Conservation (phyloP, 2,329 filamentous ascomycete genomes). For the Pestalotiopsis sp. region DNA sequence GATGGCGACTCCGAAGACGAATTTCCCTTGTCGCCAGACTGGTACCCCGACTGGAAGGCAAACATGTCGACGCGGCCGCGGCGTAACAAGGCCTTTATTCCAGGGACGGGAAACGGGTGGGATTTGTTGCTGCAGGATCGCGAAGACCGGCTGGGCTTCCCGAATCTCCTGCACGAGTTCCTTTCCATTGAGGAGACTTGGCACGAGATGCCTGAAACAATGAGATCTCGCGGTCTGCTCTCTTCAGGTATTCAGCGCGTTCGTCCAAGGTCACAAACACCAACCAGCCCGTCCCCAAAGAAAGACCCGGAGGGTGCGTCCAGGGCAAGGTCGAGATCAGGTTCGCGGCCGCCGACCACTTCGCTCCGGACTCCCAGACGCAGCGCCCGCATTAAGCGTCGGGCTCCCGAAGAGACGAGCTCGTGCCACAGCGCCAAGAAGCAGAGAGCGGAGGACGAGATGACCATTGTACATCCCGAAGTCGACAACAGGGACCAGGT, state of each 20-base stretch:
- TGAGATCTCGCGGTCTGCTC: neutral
- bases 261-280: neutral
- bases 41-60: no score
- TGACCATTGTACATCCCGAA: neutral
- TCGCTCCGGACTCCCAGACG: neutral
- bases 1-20: neutral
- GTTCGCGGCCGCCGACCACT: neutral
- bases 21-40: no score
- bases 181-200: neutral
- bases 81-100: neutral
- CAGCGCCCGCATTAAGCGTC: neutral
- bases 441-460: neutral
- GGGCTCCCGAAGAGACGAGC: neutral
- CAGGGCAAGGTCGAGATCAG: neutral
- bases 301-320: neutral
- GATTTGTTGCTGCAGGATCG: neutral
- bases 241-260: neutral
- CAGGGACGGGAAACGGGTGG: neutral
- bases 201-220: conserved; percentile 1
- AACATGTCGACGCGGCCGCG: neutral
- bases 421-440: neutral
- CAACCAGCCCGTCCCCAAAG: neutral
- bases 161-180: neutral
- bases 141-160: neutral
- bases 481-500: neutral